Base-by-base conservation (phyloP, 805 yeast genomes). In the Pichia sporocuriosa region DNA sequence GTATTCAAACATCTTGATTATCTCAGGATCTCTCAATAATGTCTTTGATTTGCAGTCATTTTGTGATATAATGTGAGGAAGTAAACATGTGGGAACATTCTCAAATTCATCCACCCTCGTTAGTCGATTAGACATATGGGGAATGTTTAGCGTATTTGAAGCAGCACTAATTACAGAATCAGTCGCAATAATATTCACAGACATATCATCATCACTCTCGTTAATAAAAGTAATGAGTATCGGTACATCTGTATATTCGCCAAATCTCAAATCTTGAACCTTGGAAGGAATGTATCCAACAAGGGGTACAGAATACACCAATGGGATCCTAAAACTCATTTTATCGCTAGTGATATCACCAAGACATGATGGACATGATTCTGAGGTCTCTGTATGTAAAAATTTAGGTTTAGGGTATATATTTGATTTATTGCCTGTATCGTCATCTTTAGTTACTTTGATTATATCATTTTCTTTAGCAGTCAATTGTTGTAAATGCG, bases 71-170 rank as follows among this genome's bases (percentile, higher is more conserved):
- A n/a, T n/a, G n/a, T 45, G 39, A 0, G 57, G 54, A 5, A 67
- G 47, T 26, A 54, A 47, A 3, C 55, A 37, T 0, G 67, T 59
- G 3, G 72, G 67, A 0, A 62, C 51, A 3, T 49, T 41, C 22
- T 54, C 52, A 0, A 59, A 35, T 6, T 44, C 32, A 4, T 32
- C 26, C n/a, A 7, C 25, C 4, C 21, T n/a, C n/a, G n/a, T n/a
- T n/a, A n/a, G n/a, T n/a, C n/a, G n/a, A n/a, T n/a, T n/a, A n/a
- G n/a, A 13, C 4, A 9, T 11, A 13, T 2, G 17, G 7, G 32
- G 21, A 30, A 30, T 17, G 8, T 8, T 17, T 10, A 30, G 5
- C 7, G 9, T 22, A 17, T 17, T 26, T 6, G 13, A 26, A 12
- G 29, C 15, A 12, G 13, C 13, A 12, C 13, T 26, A 26, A 44